Evolutionary conservation across 164 flowering plant species (phyloP).

Genomic region (Tetracentron sinense): DNA sequence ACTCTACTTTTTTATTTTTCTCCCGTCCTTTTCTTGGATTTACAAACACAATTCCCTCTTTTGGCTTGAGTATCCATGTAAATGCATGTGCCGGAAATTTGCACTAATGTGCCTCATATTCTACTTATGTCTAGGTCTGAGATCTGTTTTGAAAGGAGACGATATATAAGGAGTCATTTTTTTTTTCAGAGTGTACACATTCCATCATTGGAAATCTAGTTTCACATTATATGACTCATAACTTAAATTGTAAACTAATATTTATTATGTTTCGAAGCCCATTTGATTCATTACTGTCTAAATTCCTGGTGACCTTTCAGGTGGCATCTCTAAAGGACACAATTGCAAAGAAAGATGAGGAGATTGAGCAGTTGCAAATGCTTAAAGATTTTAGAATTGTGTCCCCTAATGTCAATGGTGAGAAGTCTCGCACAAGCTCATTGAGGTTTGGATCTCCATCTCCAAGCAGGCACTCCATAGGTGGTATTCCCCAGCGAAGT

Average conservation of each 20-base stretch:
- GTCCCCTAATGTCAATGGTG: conserved; percentile 28
- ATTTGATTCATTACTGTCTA: not conserved
- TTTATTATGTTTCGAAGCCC: not conserved
- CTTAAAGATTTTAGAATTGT: conserved; percentile 48
- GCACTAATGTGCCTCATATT: too few species aligned
- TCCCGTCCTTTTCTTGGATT: too few species aligned
- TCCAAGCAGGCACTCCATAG: conserved; percentile 23
- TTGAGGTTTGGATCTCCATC: conserved; percentile 37
- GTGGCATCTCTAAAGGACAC: conserved; percentile 78
- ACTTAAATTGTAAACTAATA: too few species aligned
- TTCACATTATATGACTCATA: not conserved
- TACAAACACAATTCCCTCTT: too few species aligned
- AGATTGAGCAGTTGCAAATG: conserved; percentile 69
- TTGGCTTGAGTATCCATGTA: too few species aligned
- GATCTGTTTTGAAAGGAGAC: too few species aligned
- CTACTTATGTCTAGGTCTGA: too few species aligned
- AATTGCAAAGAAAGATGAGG: conserved; percentile 79
- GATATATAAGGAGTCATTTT: too few species aligned
- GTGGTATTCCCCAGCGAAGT: conserved; percentile 22
- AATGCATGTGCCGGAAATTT: too few species aligned
- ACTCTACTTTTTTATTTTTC: too few species aligned
- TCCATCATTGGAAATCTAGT: not conserved
- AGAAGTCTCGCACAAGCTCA: conserved; percentile 31
- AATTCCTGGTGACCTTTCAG: conserved; percentile 29
- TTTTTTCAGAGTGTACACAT: too few species aligned